Conservation (phyloP, 257 asterid genomes). For the Cinchona pubescens region DNA sequence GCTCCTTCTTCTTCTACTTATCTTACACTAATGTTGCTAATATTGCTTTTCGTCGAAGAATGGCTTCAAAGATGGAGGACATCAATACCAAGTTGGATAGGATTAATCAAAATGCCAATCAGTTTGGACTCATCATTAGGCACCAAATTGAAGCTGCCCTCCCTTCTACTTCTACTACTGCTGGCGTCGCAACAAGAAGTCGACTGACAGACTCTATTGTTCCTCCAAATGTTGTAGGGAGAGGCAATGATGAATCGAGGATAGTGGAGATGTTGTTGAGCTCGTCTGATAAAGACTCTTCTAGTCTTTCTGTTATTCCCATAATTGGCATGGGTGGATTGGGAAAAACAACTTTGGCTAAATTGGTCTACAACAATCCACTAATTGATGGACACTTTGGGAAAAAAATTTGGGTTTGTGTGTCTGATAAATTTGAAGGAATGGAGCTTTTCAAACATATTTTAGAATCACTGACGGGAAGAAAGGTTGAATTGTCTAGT, state of each 20-base stretch:
- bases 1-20: too few relatives aligned
- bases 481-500: neutral
- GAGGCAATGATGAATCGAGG: neutral
- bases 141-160: neutral
- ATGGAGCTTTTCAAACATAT: conserved; percentile 16
- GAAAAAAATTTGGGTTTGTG: conserved; percentile 17
- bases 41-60: too few relatives aligned
- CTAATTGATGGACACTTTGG: neutral
- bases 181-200: neutral
- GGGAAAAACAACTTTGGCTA: conserved; percentile 23
- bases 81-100: conserved; percentile 3
- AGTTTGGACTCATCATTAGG: neutral
- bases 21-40: too few relatives aligned
- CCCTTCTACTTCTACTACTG: neutral
- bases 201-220: neutral
- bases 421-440: conserved; percentile 18
- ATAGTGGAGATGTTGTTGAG: neutral
- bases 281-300: neutral
- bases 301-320: conserved; percentile 13
- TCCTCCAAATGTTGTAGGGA: neutral
- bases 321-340: conserved; percentile 18
- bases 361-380: conserved; percentile 12
- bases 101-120: neutral
- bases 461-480: neutral
- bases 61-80: conserved; percentile 13